A percentile compares a stretch with the other conserved stretches of the same genome.
Conservation (phyloP, 23 red algal genomes). For the Gracilaria gracilis region DNA sequence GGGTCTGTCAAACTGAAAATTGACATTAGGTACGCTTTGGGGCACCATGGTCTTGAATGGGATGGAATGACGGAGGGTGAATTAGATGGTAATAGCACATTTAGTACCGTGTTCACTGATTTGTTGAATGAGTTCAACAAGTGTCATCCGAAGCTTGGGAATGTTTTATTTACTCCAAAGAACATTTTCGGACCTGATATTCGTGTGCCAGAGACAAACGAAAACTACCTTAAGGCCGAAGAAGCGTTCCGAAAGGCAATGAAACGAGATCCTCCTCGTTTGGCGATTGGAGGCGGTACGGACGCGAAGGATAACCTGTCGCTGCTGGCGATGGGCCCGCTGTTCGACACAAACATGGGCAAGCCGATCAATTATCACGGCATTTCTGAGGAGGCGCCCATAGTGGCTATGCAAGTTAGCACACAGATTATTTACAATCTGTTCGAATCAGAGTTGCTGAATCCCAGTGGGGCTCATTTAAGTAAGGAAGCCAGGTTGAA, state of each 20-base stretch:
- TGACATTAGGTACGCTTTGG: conserved; percentile 57
- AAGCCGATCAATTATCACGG: conserved; percentile 58
- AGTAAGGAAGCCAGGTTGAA: not conserved
- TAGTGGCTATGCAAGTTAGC: conserved; percentile 45
- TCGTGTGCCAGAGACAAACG: conserved; percentile 42
- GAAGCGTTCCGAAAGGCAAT: conserved; percentile 44
- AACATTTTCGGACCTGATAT: conserved; percentile 51
- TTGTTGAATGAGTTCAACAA: conserved; percentile 12
- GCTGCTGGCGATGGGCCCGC: conserved; percentile 35
- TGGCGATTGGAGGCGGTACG: conserved; percentile 51
- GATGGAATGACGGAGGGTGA: conserved; percentile 37
- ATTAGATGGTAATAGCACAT: conserved; percentile 30
- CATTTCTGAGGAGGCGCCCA: conserved; percentile 47
- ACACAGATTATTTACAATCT: conserved; percentile 45
- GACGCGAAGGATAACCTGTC: conserved; percentile 44
- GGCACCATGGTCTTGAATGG: conserved; percentile 27
- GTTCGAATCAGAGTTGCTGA: conserved; percentile 27
- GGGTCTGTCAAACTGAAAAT: conserved; percentile 38
- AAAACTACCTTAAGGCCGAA: conserved; percentile 39
- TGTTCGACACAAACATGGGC: conserved; percentile 44
- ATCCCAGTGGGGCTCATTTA: not conserved
- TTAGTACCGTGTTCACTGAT: not conserved
- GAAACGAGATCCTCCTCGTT: conserved; percentile 33
- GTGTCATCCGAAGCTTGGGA: conserved; percentile 1
- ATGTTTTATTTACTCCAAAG: not conserved